A percentile compares a stretch with the other conserved stretches of the same genome.
These are phyloP conservation scores for Aspergillus pseudoviridinutans DNA, from an alignment of 2,329 filamentous ascomycete species.

Conservation along the genomic window DNA sequence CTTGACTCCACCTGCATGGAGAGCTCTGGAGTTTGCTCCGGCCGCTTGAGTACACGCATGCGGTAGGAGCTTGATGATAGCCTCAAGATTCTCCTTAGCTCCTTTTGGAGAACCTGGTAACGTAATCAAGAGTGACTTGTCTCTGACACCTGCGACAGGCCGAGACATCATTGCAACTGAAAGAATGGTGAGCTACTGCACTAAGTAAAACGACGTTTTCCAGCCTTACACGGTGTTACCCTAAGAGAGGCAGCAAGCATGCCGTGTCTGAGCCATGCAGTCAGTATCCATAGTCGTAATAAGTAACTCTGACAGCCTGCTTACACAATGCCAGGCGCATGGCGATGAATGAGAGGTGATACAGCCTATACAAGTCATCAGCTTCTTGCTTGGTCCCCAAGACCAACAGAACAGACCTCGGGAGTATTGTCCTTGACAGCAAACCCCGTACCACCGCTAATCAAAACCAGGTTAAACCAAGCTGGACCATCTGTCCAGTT, in stretches of 20 bases:
- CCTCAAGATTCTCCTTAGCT: conserved; percentile 86
- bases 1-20: conserved; percentile 78
- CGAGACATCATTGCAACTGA: conserved; percentile 94
- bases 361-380: conserved; percentile 58
- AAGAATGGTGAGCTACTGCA: conserved; percentile 17
- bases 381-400: conserved; percentile 3
- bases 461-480: conserved; percentile 70
- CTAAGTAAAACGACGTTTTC: conserved; percentile 10
- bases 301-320: conserved; percentile 21
- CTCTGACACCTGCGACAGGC: conserved; percentile 82
- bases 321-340: conserved; percentile 80
- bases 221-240: conserved; percentile 78
- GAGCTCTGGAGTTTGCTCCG: conserved; percentile 71
- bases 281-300: conserved; percentile 16
- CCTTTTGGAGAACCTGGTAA: conserved; percentile 93
- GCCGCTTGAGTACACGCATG: conserved; percentile 91
- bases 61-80: conserved; percentile 82
- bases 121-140: conserved; percentile 78
- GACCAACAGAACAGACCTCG: conserved; percentile 56
- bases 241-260: conserved; percentile 83
- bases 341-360: conserved; percentile 71
- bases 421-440: conserved; percentile 80
- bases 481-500: conserved; percentile 67
- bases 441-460: conserved; percentile 92
- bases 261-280: conserved; percentile 58